Conservation (phyloP, 2,329 filamentous ascomycete species). For the Aureobasidium sp. region DNA sequence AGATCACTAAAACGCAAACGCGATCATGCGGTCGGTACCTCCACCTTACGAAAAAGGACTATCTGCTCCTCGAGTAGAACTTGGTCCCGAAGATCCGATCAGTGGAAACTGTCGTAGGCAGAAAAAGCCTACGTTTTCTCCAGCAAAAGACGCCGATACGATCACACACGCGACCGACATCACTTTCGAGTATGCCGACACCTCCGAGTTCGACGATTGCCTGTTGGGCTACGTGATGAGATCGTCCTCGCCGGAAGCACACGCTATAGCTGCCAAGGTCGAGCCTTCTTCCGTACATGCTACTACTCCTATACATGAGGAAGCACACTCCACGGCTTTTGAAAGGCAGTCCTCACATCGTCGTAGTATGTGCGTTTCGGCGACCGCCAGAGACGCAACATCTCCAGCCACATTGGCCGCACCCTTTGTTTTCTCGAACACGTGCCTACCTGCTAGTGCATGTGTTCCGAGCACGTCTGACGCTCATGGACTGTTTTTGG, state of each 20-base stretch:
- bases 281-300: neutral
- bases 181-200: neutral
- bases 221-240: neutral
- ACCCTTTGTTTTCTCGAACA: neutral
- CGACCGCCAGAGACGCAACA: no score
- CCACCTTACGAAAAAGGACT: neutral
- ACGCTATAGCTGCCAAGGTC: neutral
- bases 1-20: neutral
- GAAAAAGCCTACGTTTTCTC: neutral
- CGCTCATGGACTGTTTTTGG: neutral
- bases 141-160: neutral
- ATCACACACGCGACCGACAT: neutral
- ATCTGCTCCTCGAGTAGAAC: neutral
- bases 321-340: no score
- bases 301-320: no score
- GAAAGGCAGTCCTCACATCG: no score
- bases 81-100: neutral
- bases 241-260: neutral
- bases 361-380: no score
- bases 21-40: neutral
- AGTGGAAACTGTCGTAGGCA: neutral
- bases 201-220: neutral
- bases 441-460: neutral
- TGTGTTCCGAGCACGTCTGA: neutral
- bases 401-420: neutral